Evolutionary conservation across 139 green algal species (phyloP), one percentile per base, ranked within the genome.

Genomic region (Tetradesmus obliquus): DNA sequence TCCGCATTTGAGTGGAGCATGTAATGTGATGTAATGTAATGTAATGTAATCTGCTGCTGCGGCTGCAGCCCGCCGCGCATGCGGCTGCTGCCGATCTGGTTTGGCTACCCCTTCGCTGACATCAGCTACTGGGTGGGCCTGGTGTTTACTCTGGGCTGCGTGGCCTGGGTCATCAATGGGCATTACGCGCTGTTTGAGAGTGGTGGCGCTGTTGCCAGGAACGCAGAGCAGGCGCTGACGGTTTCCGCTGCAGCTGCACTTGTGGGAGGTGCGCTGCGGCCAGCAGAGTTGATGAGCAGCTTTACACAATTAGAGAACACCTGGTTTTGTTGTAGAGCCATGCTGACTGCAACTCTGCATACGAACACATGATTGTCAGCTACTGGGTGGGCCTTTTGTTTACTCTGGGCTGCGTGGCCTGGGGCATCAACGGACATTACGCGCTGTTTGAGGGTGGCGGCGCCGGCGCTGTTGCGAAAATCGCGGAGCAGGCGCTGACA

Each of bases 11-110:
- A 45, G 32, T 45, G 32, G 32, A 45, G 32, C 32, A 45, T 45
- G 32, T 45, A 45, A 45, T 45, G 32, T 45, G 32, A 45, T 45
- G 0, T 45, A 45, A 45, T 45, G 32, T 45, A 45, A 45, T 45
- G 32, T 45, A 45, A 45, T 45, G 32, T 13, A 53, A 54, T 53
- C 74, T 12, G 20, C 74, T 32, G 20, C 74, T 55, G 12, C 79
- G 9, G n/a, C 55, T 88, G 57, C 58, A 79, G 83, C 58, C 66
- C 10, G 12, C 45, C 55, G 3, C 32, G 24, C 12, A 20, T 55
- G 5, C 86, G 86, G 17, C 86, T 90, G 86, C 86, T 90, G 66
- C 86, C 86, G 13, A 82, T 90, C 32, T 81, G 86, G 86, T 82
- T 82, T 53, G 69, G 53, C 15, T 90, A 90, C 69, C 66, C 66